Base-by-base conservation (phyloP, 495 filamentous ascomycete species). In the Penicillium macrosclerotiorum region DNA sequence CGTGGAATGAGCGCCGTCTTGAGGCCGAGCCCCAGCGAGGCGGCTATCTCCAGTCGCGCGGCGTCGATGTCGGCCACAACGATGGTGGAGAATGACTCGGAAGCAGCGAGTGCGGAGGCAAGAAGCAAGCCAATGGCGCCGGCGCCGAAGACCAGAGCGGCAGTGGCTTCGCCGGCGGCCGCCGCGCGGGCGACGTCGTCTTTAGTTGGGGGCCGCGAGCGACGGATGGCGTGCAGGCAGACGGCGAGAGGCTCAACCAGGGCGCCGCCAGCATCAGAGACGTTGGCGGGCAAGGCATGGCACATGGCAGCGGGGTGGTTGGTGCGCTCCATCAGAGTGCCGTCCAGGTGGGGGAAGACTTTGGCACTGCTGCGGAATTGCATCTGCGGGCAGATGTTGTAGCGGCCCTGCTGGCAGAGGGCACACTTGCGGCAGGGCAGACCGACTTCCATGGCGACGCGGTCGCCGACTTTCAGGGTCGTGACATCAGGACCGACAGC, bases 311-410 rank as follows among this genome's bases (percentile, higher is more conserved):
- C 86, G 0, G 88, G 87, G 59, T 90, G 88, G 58, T 85, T 87
- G 27, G 91, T 82, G 44, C 77, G 73, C 46, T 86, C 83, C 72
- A 91, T 89, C 36, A 95, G 71, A 9, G 89, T 94, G 12, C 89
- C 89, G 68, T 94, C 88, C 16, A 81, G 75, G 54, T 94, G 89
- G 3, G 88, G 86, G 63, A 83, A 84, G 22, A 72, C 65, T 68
- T 90, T 91, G 12, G 89, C 89, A 35, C 83, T 88, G 58, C 81
- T 85, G 35, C 88, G 74, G 67, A 95, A 95, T 37, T 71, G 73
- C 80, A 95, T 84, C 8, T 68, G 64, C n/a, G 75, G 72, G 74
- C 89, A 95, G 69, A 95, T 87, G 64, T 94, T 95, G 64, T 94
- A 93, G 39, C 88, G 75, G 19, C 85, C 85, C 33, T 73, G 71